Evolutionary conservation across 2,329 filamentous ascomycete species (phyloP), one percentile per base, ranked within the genome.

Genomic region (Alternaria triticina): DNA sequence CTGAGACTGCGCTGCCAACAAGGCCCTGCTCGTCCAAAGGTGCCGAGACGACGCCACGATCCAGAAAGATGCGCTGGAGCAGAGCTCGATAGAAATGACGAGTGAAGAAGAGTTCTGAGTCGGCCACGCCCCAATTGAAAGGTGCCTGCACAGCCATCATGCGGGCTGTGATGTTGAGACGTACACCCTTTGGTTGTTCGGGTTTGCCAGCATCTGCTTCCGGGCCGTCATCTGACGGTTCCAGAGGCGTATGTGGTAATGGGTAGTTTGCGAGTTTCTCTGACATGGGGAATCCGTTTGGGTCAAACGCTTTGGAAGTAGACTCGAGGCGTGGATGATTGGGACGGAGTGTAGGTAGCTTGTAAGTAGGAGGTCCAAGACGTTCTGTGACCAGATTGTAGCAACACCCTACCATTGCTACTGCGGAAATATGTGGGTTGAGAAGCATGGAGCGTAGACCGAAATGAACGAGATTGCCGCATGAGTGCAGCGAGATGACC

Each of bases 91-190:
- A 99, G 80, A 96, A 97, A 79, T 99, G 96, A 0, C 95, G 88
- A 0, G 90, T 93, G 83, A 99, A 98, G 82, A 98, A 99, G 8
- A 84, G 86, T 55, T 94, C 91, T 77, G 92, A 96, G 64, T 97
- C 94, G 27, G 86, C 83, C 23, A 85, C 83, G 3, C 91, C 91
- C 96, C 96, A 99, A 82, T 99, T 99, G 63, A 90, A 86, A 2
- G 96, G 94, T 8, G 96, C 96, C 82, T 99, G 96, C 54, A 96
- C 94, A 3, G 95, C 95, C 95, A 98, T 97, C 91, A 97, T 97
- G 47, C 96, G 89, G 1, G 96, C 94, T 5, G 96, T 99, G 76
- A 98, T 97, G 80, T 99, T 98, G 61, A 98, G 85, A 23, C 92
- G 87, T 50, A 98, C 85, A 3, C 94, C 93, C 23, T 79, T 68